phyloP scores from a whole-genome alignment of 2,329 filamentous ascomycete genomes.

The Triangularia verruculosa region DNA sequence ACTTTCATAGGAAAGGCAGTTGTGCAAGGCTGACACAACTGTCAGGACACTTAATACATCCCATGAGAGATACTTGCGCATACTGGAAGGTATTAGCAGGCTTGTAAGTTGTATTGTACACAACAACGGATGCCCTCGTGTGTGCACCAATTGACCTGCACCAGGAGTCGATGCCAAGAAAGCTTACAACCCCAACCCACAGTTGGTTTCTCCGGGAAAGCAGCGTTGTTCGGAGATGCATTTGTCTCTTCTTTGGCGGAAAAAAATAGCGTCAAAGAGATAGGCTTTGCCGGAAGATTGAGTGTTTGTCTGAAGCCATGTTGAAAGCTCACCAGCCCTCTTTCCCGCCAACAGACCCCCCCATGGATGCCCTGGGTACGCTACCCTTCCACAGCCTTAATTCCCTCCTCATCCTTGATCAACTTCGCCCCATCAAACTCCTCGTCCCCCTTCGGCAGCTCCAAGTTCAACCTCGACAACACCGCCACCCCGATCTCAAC shows the following conservation, averaged over 20 bases:
- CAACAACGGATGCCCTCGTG: too few relatives aligned
- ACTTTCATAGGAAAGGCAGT: too few relatives aligned
- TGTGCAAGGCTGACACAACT: too few relatives aligned
- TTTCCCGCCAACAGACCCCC: neutral
- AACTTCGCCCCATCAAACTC: constrained; percentile 34
- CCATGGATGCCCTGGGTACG: too few relatives aligned
- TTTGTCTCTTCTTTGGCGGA: neutral
- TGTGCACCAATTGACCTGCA: too few relatives aligned
- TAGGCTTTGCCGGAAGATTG: neutral
- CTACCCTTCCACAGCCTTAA: constrained; percentile 34
- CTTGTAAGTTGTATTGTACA: too few relatives aligned
- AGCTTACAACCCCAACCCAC: too few relatives aligned
- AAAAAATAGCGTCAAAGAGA: neutral
- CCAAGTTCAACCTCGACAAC: constrained; percentile 32
- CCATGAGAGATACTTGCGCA: too few relatives aligned
- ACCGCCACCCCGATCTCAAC: constrained; percentile 31
- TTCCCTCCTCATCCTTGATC: constrained; percentile 30
- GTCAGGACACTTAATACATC: too few relatives aligned
- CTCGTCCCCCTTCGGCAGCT: constrained; percentile 34
- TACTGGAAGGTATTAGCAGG: too few relatives aligned
- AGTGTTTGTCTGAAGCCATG: neutral
- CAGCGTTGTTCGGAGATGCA: neutral
- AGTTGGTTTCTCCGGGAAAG: too few relatives aligned
- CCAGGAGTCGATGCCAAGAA: too few relatives aligned
- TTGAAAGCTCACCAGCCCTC: neutral